Percentiles rank a stretch among this genome's conserved stretches.
Conservation (phyloP, 495 filamentous ascomycete genomes). For the Podospora bellae-mahoneyi region DNA sequence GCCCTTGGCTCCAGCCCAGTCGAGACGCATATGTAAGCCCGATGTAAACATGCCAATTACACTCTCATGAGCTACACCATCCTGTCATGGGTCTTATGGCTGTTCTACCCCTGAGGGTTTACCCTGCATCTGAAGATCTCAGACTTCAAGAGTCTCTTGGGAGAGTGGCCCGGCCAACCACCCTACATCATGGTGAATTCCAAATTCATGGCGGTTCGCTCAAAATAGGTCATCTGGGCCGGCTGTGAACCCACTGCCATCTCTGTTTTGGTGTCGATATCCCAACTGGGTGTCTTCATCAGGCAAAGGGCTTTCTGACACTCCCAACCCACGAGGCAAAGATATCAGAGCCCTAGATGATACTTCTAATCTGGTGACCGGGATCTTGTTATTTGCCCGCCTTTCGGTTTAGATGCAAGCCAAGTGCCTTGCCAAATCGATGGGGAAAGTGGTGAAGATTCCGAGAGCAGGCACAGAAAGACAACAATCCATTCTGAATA, state of each 20-base stretch:
- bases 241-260: background rate
- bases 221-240: background rate
- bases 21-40: background rate
- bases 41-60: background rate
- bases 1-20: background rate
- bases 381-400: background rate
- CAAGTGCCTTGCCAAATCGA: background rate
- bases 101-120: background rate
- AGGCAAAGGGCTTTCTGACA: background rate
- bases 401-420: background rate
- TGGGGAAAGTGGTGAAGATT: background rate
- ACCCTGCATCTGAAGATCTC: background rate
- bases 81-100: background rate
- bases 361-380: background rate
- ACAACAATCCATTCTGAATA: background rate
- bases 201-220: background rate
- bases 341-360: background rate
- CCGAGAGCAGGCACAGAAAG: background rate
- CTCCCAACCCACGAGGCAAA: background rate
- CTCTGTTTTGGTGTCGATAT: background rate
- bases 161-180: background rate
- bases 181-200: background rate
- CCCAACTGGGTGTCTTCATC: background rate
- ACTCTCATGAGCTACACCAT: background rate
- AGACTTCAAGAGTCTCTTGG: background rate